These are phyloP conservation scores for Leishmania major DNA, from an alignment of 208 protist species.

Conservation along the genomic window DNA sequence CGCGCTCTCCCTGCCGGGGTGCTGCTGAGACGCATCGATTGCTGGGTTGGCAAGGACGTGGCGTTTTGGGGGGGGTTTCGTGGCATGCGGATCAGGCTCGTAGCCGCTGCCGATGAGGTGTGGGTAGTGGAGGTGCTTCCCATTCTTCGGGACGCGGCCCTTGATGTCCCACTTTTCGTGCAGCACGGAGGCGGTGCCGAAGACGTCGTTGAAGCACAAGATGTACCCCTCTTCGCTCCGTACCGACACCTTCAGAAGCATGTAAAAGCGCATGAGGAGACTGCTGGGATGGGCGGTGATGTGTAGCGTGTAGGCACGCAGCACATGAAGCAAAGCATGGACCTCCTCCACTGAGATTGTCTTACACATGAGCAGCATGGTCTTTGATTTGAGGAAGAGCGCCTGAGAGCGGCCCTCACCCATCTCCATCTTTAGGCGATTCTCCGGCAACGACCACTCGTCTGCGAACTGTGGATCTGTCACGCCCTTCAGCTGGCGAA, in stretches of 20 bases:
- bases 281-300: slow-evolving; percentile 48
- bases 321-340: slow-evolving; percentile 54
- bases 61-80: slow-evolving; percentile 23
- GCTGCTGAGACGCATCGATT: background rate
- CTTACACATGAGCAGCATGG: slow-evolving; percentile 84
- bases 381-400: slow-evolving; percentile 80
- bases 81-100: slow-evolving; percentile 57
- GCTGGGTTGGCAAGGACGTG: slow-evolving; percentile 10
- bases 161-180: slow-evolving; percentile 92
- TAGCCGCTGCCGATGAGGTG: slow-evolving; percentile 55
- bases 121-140: slow-evolving; percentile 69
- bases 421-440: slow-evolving; percentile 59
- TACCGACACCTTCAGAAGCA: slow-evolving; percentile 62
- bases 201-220: slow-evolving; percentile 83
- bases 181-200: slow-evolving; percentile 45
- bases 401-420: slow-evolving; percentile 85
- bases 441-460: slow-evolving; percentile 75
- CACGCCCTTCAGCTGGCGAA: slow-evolving; percentile 60
- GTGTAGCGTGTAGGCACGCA: slow-evolving; percentile 61
- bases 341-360: slow-evolving; percentile 79
- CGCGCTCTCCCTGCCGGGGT: background rate
- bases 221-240: slow-evolving; percentile 64
- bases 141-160: slow-evolving; percentile 81
- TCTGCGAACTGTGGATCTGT: slow-evolving; percentile 51
- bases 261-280: slow-evolving; percentile 83